Evolutionary conservation across 768 basidiomycete species (phyloP).

Genomic region (Pulveroboletus ravenelii): DNA sequence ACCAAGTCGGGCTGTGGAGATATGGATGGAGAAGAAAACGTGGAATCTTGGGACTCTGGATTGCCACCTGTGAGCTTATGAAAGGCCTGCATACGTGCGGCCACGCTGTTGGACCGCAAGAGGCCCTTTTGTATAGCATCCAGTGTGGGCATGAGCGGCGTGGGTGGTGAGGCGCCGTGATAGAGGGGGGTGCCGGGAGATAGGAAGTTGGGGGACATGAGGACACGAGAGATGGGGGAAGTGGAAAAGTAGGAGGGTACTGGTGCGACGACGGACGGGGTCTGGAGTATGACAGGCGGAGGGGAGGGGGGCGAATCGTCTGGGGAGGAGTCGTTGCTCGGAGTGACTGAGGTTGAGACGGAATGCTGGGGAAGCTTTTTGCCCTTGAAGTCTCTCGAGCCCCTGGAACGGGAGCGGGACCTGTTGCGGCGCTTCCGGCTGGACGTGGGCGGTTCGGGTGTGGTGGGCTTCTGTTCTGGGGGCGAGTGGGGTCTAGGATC

Average conservation of each 20-base stretch:
- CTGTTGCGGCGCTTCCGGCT: conserved; percentile 63
- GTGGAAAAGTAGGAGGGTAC: conserved; percentile 53
- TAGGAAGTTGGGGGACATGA: conserved; percentile 44
- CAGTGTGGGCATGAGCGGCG: conserved; percentile 65
- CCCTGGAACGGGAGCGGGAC: conserved; percentile 56
- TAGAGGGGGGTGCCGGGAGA: conserved; percentile 55
- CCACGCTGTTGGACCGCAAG: conserved; percentile 84
- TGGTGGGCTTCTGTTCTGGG: conserved; percentile 26
- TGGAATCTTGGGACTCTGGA: conserved; percentile 51
- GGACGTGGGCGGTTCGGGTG: conserved; percentile 41
- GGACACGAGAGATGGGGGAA: conserved; percentile 38
- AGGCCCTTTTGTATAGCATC: conserved; percentile 76
- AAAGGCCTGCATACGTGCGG: conserved; percentile 79
- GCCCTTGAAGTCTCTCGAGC: conserved; percentile 68
- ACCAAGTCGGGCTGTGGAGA: conserved; percentile 48
- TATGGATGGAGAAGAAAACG: conserved; percentile 44
- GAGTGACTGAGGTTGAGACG: conserved; percentile 39
- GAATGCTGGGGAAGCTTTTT: conserved; percentile 52
- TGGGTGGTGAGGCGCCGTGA: conserved; percentile 60
- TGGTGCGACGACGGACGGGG: conserved; percentile 40
- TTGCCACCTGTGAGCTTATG: conserved; percentile 76
- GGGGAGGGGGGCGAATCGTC: conserved; percentile 44
- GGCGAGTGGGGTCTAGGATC: conserved; percentile 26
- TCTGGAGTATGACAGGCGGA: conserved; percentile 20
- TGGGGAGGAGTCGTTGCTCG: conserved; percentile 67